Evolutionary conservation across 139 green algal species (phyloP), one percentile per base, ranked within the genome.

Genomic region (Chlamydomonas eustigma): DNA sequence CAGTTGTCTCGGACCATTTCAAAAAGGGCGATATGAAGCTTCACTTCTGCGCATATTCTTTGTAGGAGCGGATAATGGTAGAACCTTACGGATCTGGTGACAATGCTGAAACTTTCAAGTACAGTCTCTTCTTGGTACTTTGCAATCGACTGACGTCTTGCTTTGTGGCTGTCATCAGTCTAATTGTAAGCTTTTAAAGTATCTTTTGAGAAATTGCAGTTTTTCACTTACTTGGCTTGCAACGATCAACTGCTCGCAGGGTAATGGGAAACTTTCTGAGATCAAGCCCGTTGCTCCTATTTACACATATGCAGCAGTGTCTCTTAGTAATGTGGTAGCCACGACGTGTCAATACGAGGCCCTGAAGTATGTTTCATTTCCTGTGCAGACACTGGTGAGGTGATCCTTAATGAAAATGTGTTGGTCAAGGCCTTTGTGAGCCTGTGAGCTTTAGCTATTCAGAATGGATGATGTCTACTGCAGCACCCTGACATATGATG

Each of bases 311-410:
- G 85, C 86, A 4, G 85, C 75, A 22, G 90, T 96, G 22, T 94
- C 89, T 2, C 58, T 97, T 2, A 97, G 91, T 58, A 99, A 99
- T 74, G 93, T 98, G 22, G 83, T 97, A 37, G 95, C 96, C 32
- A 99, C 96, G 0, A 93, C 87, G 70, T 98, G 95, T 85, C 96
- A 99, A 83, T 98, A 99, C 63, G 95, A 98, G 79, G 95, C 95
- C 25, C 87, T 99, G 4, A 97, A 97, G 83, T 92, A 97, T 83
- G 88, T 98, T 12, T 84, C 87, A 51, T 98, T 99, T 79, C 93
- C 95, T 0, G 77, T 97, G 32, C 95, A 99, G 77, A 96, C 92
- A 0, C 81, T 96, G 37, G 44, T 58, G 18, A 58, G 44, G 44
- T n/a, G n/a, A n/a, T n/a, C n/a, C n/a, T n/a, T n/a, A n/a, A n/a